These are phyloP conservation scores for Colletotrichum eleusines DNA, from an alignment of 2,329 filamentous ascomycete species.

Conservation along the genomic window DNA sequence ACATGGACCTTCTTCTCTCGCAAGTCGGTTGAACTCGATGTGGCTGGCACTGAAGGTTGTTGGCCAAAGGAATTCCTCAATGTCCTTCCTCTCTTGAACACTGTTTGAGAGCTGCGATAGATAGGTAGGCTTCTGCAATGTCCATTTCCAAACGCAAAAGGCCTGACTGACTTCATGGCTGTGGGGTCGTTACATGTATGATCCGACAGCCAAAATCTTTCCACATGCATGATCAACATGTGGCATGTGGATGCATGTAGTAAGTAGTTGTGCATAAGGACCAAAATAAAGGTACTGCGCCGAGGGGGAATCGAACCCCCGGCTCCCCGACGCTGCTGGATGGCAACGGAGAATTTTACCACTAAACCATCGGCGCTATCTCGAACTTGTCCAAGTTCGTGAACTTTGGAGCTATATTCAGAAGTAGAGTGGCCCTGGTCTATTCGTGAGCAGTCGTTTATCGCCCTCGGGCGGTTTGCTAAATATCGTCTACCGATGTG, in stretches of 20 bases:
- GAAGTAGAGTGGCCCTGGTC: fast-evolving
- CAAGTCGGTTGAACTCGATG: not conserved
- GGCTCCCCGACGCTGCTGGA: constrained; percentile 40
- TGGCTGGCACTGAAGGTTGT: too few species aligned
- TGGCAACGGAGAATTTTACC: constrained; percentile 43
- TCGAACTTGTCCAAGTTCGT: too few species aligned
- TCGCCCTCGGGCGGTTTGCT: fast-evolving
- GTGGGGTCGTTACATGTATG: not conserved
- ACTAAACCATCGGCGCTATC: constrained; percentile 40
- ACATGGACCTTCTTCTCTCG: not conserved
- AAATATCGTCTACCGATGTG: constrained; percentile 41
- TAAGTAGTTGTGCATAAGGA: too few species aligned
- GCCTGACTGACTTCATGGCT: not conserved
- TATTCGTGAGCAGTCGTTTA: fast-evolving
- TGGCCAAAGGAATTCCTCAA: not conserved
- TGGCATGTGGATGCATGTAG: too few species aligned
- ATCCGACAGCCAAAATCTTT: not conserved
- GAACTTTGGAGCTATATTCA: too few species aligned
- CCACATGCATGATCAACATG: not conserved
- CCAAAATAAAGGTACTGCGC: not conserved
- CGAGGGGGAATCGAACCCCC: constrained; percentile 42
- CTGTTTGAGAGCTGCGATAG: not conserved
- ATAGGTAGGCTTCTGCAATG: not conserved
- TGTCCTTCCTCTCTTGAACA: not conserved
- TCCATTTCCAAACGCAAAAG: not conserved